Evolutionary conservation across 441 rosid species (phyloP).

Genomic region (Oxalis stricta): DNA sequence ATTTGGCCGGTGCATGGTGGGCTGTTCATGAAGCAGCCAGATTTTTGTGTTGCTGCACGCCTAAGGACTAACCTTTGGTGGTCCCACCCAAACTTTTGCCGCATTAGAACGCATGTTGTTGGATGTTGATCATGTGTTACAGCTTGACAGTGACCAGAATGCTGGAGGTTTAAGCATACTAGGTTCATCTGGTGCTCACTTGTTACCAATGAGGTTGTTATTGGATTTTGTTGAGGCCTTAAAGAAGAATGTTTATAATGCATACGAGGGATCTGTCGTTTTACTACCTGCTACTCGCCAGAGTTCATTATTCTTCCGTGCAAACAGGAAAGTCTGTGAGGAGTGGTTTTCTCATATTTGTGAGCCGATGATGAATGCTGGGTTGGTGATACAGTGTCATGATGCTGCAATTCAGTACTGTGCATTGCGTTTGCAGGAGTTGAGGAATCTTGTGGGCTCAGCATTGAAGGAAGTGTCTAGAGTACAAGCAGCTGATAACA

Average conservation of each 20-base stretch:
- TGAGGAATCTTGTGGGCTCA: constrained; percentile 38
- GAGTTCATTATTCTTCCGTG: constrained; percentile 81
- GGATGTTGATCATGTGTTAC: constrained; percentile 77
- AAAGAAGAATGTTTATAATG: constrained; percentile 92
- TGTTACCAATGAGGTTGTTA: constrained; percentile 90
- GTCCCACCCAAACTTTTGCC: constrained; percentile 97
- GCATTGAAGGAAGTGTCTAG: constrained; percentile 63
- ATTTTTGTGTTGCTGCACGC: constrained; percentile 73
- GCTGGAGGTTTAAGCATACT: constrained; percentile 71
- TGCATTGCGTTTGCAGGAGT: constrained; percentile 75
- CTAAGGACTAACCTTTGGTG: constrained; percentile 98
- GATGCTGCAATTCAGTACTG: constrained; percentile 84
- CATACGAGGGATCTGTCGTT: constrained; percentile 89
- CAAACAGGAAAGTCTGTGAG: constrained; percentile 93
- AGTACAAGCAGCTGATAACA: constrained; percentile 46
- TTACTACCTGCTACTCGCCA: constrained; percentile 62
- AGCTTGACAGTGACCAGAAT: constrained; percentile 70
- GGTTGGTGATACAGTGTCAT: constrained; percentile 81
- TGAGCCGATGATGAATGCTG: constrained; percentile 99
- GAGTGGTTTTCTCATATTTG: constrained; percentile 99
- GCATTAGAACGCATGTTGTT: constrained; percentile 96
- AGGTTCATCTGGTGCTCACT: constrained; percentile 86
- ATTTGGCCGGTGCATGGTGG: constrained; percentile 97
- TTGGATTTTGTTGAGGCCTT: constrained; percentile 94
- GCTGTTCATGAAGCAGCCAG: constrained; percentile 97